A percentile compares a stretch with the other conserved stretches of the same genome.
Evolutionary conservation across 768 basidiomycete species (phyloP).

Genomic region (Phylloporus rhodoxanthus): DNA sequence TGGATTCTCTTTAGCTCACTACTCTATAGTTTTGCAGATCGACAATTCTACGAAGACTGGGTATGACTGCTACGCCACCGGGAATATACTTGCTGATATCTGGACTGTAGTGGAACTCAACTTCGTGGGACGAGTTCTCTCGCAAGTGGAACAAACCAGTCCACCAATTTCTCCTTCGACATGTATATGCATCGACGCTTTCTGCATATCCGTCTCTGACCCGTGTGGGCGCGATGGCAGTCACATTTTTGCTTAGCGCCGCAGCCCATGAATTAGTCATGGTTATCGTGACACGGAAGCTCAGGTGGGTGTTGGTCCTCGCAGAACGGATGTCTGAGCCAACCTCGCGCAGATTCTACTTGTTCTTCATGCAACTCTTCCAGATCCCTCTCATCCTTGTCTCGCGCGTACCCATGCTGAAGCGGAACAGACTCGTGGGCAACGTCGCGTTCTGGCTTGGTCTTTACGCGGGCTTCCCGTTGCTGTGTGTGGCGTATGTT

Average conservation of each 20-base stretch:
- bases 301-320: conserved; percentile 49
- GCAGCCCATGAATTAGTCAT: conserved; percentile 93
- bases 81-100: not conserved
- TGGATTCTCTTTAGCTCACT: conserved; percentile 1
- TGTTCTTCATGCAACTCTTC: conserved; percentile 77
- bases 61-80: conserved; percentile 30
- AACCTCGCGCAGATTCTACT: conserved; percentile 56
- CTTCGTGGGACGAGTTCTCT: conserved; percentile 94
- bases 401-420: conserved; percentile 70
- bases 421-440: conserved; percentile 74
- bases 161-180: conserved; percentile 85
- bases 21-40: conserved; percentile 77
- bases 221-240: conserved; percentile 75
- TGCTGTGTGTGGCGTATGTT: conserved; percentile 77
- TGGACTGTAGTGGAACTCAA: conserved; percentile 81
- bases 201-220: conserved; percentile 64
- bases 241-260: conserved; percentile 90
- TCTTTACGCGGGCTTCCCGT: conserved; percentile 85
- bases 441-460: conserved; percentile 93
- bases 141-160: conserved; percentile 99
- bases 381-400: conserved; percentile 89
- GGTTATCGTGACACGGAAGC: conserved; percentile 90
- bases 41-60: conserved; percentile 98
- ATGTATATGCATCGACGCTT: conserved; percentile 91
- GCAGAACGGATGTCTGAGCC: not conserved